Base-by-base conservation (phyloP, 441 rosid genomes). In the Erysimum pusillum region DNA sequence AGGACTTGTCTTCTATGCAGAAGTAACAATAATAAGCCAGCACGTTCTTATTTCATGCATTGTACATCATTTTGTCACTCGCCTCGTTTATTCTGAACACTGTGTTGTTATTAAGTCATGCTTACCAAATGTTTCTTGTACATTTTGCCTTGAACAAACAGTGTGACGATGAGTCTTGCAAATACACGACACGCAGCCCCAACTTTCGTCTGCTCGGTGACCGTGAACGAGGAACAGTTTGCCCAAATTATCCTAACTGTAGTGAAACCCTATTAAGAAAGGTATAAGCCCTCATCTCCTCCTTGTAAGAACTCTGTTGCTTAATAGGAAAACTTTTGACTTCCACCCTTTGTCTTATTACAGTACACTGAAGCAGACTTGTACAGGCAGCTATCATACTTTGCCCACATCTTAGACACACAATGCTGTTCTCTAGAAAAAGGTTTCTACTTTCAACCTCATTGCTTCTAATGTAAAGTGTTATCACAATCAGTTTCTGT, bases 151-250 rank as follows among this genome's bases (percentile, higher is more conserved):
- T 59, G 44, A 34, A 28, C 31, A 28, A 41, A 73, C 60, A 91
- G 98, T 95, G 99, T 76, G 99, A 95, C 44, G 99, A 92, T 66
- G 99, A 92, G 79, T 87, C 93, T 63, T 94, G 99, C 86, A 88
- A 87, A 77, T 84, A 85, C 78, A 83, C 88, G 0, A 90, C 99
- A 0, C 85, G 94, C 13, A 67, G 86, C 68, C 80, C 88, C 58
- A 92, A 83, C 82, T 69, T 87, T 71, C 87, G 85, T 72, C 76
- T 92, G 77, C 36, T 94, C 9, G 96, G 97, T 56, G 97, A 91
- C 72, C 81, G 87, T 18, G 99, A 94, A 74, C 84, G 83, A 35
- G 99, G 99, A 73, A 94, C 97, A 6, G 90, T 90, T 76, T 94
- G 98, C 80, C 94, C 98, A 36, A 91, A 86, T 76, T 90, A 92